Conservation (phyloP, 2,329 filamentous ascomycete genomes). For the Penicillium sclerotiorum region DNA sequence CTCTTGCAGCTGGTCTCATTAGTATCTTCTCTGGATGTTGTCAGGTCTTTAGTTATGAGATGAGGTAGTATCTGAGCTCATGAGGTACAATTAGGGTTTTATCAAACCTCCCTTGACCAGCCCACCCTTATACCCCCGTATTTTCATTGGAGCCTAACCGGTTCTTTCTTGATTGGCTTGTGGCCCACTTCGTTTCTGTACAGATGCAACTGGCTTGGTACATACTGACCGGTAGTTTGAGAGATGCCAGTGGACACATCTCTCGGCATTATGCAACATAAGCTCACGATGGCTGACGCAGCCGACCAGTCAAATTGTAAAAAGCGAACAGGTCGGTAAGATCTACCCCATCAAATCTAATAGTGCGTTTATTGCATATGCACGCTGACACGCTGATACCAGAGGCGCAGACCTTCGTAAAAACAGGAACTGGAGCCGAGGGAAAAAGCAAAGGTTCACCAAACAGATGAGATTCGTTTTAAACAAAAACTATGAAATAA, state of each 20-base stretch:
- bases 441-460: neutral
- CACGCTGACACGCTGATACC: no score
- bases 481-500: conserved; percentile 29
- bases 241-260: no score
- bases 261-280: neutral
- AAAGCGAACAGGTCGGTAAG: neutral
- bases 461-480: conserved; percentile 38
- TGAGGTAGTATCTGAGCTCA: neutral
- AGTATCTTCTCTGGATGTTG: neutral
- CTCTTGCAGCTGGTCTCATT: neutral
- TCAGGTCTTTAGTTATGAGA: neutral
- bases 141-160: neutral
- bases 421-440: no score
- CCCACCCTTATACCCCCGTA: neutral
- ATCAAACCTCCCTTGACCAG: neutral
- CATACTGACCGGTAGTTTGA: no score
- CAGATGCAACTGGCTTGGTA: no score
- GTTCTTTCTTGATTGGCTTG: neutral
- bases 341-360: neutral
- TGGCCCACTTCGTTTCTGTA: no score
- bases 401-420: no score
- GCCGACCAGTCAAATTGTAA: neutral
- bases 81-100: neutral
- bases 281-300: no score
- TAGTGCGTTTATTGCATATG: neutral